Evolutionary conservation across 2,329 filamentous ascomycete species (phyloP).

Genomic region (Aspergillus novofumigatus): DNA sequence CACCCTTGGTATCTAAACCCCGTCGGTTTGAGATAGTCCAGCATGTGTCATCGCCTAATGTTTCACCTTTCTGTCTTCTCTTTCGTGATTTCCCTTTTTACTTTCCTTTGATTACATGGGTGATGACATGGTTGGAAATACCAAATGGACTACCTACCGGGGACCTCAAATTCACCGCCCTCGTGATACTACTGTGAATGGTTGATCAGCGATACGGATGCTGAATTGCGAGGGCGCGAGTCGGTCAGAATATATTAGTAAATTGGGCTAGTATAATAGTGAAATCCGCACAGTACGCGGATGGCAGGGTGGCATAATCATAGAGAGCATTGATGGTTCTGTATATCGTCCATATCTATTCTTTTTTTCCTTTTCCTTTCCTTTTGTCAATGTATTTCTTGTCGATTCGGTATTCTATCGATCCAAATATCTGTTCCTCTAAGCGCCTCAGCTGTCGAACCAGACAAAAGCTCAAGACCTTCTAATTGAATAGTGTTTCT

Average conservation of each 20-base stretch:
- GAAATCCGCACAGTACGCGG: background rate
- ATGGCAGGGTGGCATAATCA: slow-evolving; percentile 11
- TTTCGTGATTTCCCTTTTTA: slow-evolving; percentile 3
- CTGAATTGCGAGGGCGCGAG: background rate
- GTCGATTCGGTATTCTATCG: background rate
- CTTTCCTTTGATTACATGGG: background rate
- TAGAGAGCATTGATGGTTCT: slow-evolving; percentile 22
- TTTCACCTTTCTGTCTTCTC: background rate
- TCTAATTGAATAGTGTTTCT: background rate
- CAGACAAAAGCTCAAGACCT: background rate
- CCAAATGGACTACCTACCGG: background rate
- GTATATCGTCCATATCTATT: slow-evolving; percentile 18
- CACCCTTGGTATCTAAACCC: slow-evolving; percentile 77
- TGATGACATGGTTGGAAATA: slow-evolving; percentile 2
- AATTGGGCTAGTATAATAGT: slow-evolving; percentile 2
- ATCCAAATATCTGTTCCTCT: background rate
- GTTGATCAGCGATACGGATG: background rate
- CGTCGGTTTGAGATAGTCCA: background rate
- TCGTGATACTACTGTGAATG: slow-evolving; percentile 1
- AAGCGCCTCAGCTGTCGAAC: background rate
- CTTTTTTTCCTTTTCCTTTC: slow-evolving; percentile 7
- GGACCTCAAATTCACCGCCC: slow-evolving; percentile 9
- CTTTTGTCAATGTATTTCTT: slow-evolving; percentile 9
- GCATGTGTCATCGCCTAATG: background rate
- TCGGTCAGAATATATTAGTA: slow-evolving; percentile 1